A percentile compares a stretch with the other conserved stretches of the same genome.
phyloP scores from a whole-genome alignment of 306 rosid genomes.

The Lupinus albus region DNA sequence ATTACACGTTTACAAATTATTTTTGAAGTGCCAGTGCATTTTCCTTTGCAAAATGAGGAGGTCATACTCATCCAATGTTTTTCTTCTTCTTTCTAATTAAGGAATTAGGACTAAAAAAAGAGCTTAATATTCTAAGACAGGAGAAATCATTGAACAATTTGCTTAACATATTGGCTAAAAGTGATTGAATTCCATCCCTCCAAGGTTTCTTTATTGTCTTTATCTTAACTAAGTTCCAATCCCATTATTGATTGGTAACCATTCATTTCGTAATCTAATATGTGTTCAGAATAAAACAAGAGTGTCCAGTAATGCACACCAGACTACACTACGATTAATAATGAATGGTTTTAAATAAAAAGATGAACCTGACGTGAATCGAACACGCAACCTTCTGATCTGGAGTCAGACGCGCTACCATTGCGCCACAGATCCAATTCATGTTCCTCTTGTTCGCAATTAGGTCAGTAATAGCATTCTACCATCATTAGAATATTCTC shows the following conservation, averaged over 20 bases:
- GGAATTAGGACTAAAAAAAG: slow-evolving; percentile 25
- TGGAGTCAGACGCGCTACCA: slow-evolving; percentile 61
- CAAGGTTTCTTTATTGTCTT: background rate
- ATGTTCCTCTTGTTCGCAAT: too few relatives aligned
- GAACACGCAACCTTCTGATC: slow-evolving; percentile 61
- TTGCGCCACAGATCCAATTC: slow-evolving; percentile 52
- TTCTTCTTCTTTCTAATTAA: slow-evolving; percentile 17
- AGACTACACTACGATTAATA: too few relatives aligned
- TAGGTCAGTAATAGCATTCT: too few relatives aligned
- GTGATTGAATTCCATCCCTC: background rate
- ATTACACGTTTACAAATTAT: too few relatives aligned
- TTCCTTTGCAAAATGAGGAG: slow-evolving; percentile 1
- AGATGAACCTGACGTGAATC: slow-evolving; percentile 55
- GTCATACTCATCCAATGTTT: background rate
- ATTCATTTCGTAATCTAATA: background rate
- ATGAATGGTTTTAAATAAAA: too few relatives aligned
- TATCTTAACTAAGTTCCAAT: slow-evolving; percentile 39
- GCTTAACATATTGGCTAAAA: slow-evolving; percentile 23
- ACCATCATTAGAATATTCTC: too few relatives aligned
- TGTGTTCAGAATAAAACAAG: too few relatives aligned
- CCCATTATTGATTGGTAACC: slow-evolving; percentile 6
- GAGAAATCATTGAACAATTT: slow-evolving; percentile 40
- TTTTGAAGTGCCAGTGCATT: background rate
- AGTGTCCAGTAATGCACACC: too few relatives aligned
- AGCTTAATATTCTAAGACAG: slow-evolving; percentile 10